These are phyloP conservation scores for Ogataea allantospora DNA, from an alignment of 805 yeast species.

Conservation along the genomic window DNA sequence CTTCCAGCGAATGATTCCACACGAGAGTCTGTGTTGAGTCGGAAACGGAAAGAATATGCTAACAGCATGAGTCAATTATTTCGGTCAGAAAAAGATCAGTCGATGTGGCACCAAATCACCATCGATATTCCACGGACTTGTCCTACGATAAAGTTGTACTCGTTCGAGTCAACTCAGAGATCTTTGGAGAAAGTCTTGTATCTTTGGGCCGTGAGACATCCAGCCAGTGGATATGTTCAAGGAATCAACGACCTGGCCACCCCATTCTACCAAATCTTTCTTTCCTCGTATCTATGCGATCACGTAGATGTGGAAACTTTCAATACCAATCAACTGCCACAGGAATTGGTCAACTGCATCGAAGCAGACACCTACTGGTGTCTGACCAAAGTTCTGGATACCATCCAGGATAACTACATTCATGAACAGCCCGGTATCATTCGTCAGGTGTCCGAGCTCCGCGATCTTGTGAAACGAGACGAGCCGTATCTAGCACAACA, in stretches of 20 bases:
- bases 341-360: constrained; percentile 59
- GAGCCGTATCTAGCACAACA: constrained; percentile 73
- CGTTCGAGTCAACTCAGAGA: constrained; percentile 66
- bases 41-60: constrained; percentile 82
- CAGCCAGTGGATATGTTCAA: constrained; percentile 97
- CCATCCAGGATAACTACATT: constrained; percentile 93
- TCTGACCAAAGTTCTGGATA: constrained; percentile 82
- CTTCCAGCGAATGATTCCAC: constrained; percentile 82
- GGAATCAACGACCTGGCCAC: constrained; percentile 94
- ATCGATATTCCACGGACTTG: constrained; percentile 95
- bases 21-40: constrained; percentile 61
- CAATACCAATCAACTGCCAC: constrained; percentile 62
- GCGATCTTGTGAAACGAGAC: constrained; percentile 74
- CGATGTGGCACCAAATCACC: constrained; percentile 92
- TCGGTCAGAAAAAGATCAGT: constrained; percentile 58
- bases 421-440: constrained; percentile 98
- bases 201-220: constrained; percentile 95
- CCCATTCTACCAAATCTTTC: constrained; percentile 86
- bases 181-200: constrained; percentile 79
- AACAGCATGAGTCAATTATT: constrained; percentile 73
- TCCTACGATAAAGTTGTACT: constrained; percentile 75
- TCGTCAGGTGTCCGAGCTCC: constrained; percentile 80
- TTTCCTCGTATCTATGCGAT: constrained; percentile 59
- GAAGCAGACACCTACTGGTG: constrained; percentile 99
- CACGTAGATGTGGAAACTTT: constrained; percentile 50